phyloP scores from a whole-genome alignment of 768 basidiomycete genomes.

The Boletus speciosus region DNA sequence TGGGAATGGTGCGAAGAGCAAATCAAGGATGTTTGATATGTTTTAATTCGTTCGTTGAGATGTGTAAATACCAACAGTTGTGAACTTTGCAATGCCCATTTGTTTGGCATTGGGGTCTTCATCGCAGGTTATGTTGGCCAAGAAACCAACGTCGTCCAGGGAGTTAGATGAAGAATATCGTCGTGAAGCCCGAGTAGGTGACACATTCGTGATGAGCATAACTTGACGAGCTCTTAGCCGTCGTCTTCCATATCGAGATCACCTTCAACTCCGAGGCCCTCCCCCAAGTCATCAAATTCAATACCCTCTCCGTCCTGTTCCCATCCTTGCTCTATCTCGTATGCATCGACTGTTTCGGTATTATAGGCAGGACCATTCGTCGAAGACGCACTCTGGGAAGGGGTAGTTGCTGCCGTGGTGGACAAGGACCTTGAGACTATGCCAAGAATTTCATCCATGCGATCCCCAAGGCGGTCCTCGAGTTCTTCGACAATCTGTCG shows the following conservation, averaged over 20 bases:
- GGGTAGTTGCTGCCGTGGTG: neutral
- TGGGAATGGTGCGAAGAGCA: constrained; percentile 39
- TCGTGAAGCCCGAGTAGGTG: neutral
- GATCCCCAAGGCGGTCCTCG: constrained; percentile 73
- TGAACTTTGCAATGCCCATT: neutral
- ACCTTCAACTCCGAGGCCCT: constrained; percentile 64
- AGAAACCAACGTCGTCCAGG: neutral
- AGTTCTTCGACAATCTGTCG: constrained; percentile 88
- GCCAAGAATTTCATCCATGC: constrained; percentile 63
- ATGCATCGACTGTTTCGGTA: constrained; percentile 9
- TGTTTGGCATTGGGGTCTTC: neutral
- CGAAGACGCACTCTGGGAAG: neutral
- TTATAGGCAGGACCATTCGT: neutral
- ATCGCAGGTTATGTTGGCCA: neutral
- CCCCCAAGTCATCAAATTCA: constrained; percentile 62
- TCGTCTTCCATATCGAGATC: constrained; percentile 65
- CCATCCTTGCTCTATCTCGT: constrained; percentile 29
- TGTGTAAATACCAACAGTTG: neutral
- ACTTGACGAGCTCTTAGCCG: constrained; percentile 30
- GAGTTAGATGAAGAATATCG: neutral
- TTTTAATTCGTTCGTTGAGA: neutral
- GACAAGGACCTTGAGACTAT: constrained; percentile 48
- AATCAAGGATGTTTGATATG: constrained; percentile 15
- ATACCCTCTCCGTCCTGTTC: constrained; percentile 45
- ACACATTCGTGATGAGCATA: neutral